These are phyloP conservation scores for Jackrogersella minutella DNA, from an alignment of 495 filamentous ascomycete genomes.

Conservation along the genomic window DNA sequence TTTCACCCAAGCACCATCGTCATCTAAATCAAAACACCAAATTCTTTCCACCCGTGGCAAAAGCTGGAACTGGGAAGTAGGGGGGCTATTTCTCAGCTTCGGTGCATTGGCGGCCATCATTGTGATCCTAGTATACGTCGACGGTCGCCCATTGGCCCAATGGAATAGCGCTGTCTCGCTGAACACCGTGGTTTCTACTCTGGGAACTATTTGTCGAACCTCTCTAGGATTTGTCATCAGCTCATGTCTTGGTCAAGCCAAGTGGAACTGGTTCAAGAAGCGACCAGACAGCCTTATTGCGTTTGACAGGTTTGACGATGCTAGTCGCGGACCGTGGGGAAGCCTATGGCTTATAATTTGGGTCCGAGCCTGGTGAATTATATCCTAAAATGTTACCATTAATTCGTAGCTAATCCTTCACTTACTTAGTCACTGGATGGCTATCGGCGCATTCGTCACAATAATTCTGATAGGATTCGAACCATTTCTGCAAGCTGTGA, in stretches of 20 bases:
- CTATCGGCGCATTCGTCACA: constrained; percentile 19
- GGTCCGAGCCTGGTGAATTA: constrained; percentile 20
- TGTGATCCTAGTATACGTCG: constrained; percentile 4
- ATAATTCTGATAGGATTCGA: constrained; percentile 30
- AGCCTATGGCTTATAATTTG: constrained; percentile 45
- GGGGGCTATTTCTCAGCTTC: constrained; percentile 12
- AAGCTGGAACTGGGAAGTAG: constrained; percentile 24
- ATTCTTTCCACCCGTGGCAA: constrained; percentile 16
- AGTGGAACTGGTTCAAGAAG: constrained; percentile 48
- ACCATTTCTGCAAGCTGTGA: constrained; percentile 31
- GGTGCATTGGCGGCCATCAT: constrained; percentile 2
- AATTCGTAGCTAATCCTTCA: background rate
- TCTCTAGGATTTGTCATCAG: constrained; percentile 25
- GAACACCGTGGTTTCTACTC: constrained; percentile 8
- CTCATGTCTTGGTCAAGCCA: constrained; percentile 35
- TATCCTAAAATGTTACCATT: background rate
- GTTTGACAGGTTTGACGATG: constrained; percentile 48
- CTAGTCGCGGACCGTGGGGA: constrained; percentile 52
- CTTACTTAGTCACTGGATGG: constrained; percentile 25
- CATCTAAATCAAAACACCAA: constrained; percentile 1
- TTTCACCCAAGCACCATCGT: background rate
- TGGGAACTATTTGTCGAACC: constrained; percentile 22
- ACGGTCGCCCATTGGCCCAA: constrained; percentile 11
- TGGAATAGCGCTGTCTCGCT: constrained; percentile 20
- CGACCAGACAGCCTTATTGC: constrained; percentile 34